phyloP scores from a whole-genome alignment of 1,139 yeast genomes.

The Sugiyamaella novakii region DNA sequence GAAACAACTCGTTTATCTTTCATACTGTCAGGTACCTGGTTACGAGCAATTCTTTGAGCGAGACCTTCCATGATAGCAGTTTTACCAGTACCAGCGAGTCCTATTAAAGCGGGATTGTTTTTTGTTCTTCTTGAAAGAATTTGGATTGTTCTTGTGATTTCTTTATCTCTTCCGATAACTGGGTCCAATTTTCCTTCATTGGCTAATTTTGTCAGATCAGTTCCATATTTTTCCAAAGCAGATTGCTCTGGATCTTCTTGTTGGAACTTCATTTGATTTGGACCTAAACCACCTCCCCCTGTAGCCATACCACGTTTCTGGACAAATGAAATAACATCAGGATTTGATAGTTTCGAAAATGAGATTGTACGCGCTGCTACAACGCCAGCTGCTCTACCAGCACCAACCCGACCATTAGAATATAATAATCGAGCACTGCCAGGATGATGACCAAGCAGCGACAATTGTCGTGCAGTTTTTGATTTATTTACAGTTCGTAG shows the following conservation, averaged over 20 bases:
- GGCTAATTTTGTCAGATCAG: conserved; percentile 84
- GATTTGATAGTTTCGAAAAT: not conserved
- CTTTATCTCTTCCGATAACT: conserved; percentile 95
- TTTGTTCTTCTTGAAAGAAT: conserved; percentile 89
- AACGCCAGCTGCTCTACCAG: not conserved
- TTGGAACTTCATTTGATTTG: conserved; percentile 24
- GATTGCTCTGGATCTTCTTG: conserved; percentile 58
- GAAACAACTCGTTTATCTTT: conserved; percentile 81
- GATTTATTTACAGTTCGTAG: conserved; percentile 1
- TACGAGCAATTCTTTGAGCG: conserved; percentile 87
- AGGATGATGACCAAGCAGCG: not conserved
- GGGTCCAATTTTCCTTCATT: conserved; percentile 91
- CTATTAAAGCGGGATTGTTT: conserved; percentile 91
- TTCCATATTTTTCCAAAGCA: conserved; percentile 81
- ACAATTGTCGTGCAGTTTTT: not conserved
- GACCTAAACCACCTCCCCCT: conserved; percentile 14
- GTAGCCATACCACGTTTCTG: conserved; percentile 9
- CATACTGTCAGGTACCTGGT: conserved; percentile 94
- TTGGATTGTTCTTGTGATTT: conserved; percentile 88
- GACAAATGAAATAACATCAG: not conserved
- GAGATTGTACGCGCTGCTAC: not conserved
- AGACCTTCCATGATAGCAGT: conserved; percentile 96
- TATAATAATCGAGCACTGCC: not conserved
- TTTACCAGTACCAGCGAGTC: conserved; percentile 97
- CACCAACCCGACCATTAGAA: not conserved